Percentiles rank a stretch among this genome's conserved stretches.
Evolutionary conservation across 192 early-diverging fungal species (phyloP).

Genomic region (Tieghemiomyces parasiticus): DNA sequence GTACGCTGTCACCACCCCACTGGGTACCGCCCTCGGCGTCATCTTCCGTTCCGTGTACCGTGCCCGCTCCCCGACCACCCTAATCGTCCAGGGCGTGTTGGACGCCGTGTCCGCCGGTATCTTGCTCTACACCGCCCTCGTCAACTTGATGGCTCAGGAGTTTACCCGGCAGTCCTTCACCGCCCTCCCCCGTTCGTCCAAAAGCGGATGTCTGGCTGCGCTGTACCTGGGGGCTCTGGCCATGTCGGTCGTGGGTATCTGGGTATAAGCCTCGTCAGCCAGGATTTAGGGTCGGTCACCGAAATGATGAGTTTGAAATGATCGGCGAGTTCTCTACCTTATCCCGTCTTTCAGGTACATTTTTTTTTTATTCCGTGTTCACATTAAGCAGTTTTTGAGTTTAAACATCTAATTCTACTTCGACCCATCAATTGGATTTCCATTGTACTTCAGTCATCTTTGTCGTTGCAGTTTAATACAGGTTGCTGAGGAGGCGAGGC

Average conservation of each 20-base stretch:
- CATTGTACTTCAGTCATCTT: too few species aligned
- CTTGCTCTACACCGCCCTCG: conserved; percentile 60
- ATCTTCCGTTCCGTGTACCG: conserved; percentile 44
- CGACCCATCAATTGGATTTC: too few species aligned
- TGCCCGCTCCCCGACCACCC: conserved; percentile 27
- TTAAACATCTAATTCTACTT: too few species aligned
- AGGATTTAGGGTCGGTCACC: too few species aligned
- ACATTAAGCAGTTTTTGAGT: too few species aligned
- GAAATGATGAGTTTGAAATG: too few species aligned
- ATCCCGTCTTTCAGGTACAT: too few species aligned
- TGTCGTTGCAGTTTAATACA: too few species aligned
- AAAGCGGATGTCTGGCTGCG: conserved; percentile 34
- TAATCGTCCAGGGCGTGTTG: conserved; percentile 59
- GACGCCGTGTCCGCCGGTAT: conserved; percentile 72
- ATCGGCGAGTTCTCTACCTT: too few species aligned
- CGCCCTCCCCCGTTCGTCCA: conserved; percentile 14
- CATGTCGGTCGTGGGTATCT: conserved; percentile 70
- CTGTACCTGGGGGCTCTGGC: conserved; percentile 54
- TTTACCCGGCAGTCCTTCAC: conserved; percentile 38
- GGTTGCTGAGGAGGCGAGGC: too few species aligned
- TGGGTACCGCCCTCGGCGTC: conserved; percentile 70
- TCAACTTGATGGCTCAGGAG: conserved; percentile 58
- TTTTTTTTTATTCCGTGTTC: too few species aligned
- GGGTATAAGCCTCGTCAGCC: too few species aligned
- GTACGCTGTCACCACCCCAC: conserved; percentile 66